phyloP scores from a whole-genome alignment of 2,329 filamentous ascomycete species.

The Penicillium thymicola region DNA sequence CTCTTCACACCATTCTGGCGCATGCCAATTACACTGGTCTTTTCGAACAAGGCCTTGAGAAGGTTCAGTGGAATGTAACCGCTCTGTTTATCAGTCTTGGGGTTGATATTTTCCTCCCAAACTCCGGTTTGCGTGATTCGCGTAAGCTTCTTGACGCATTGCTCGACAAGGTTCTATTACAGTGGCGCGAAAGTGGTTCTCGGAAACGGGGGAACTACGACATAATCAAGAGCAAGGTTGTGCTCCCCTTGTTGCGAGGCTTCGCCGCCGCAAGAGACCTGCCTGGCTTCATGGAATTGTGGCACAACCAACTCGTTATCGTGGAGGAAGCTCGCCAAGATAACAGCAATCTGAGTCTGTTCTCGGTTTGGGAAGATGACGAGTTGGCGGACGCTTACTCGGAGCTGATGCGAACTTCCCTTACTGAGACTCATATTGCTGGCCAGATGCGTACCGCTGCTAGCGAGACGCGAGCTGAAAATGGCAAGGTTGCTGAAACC shows the following conservation, averaged over 20 bases:
- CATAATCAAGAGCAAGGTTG: slow-evolving; percentile 37
- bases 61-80: slow-evolving; percentile 42
- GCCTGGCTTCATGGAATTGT: slow-evolving; percentile 38
- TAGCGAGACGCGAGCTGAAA: slow-evolving; percentile 25
- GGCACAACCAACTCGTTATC: slow-evolving; percentile 39
- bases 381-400: slow-evolving; percentile 39
- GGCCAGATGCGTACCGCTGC: slow-evolving; percentile 33
- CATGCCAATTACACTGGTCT: slow-evolving; percentile 43
- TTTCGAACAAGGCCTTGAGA: slow-evolving; percentile 30
- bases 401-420: slow-evolving; percentile 31
- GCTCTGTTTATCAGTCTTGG: slow-evolving; percentile 43
- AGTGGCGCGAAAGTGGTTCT: slow-evolving; percentile 28
- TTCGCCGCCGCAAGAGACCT: slow-evolving; percentile 43
- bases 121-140: slow-evolving; percentile 41
- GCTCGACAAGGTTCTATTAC: slow-evolving; percentile 33
- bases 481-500: slow-evolving; percentile 26
- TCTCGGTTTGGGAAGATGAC: slow-evolving; percentile 47
- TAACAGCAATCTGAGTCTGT: slow-evolving; percentile 21
- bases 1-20: slow-evolving; percentile 40
- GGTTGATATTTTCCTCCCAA: slow-evolving; percentile 44
- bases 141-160: slow-evolving; percentile 36
- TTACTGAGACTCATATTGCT: slow-evolving; percentile 29
- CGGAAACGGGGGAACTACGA: slow-evolving; percentile 25
- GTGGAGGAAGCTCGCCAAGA: slow-evolving; percentile 34
- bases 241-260: slow-evolving; percentile 40